Evolutionary conservation across 768 basidiomycete genomes (phyloP).

Genomic region (Gloeopeniophorella convolvens): DNA sequence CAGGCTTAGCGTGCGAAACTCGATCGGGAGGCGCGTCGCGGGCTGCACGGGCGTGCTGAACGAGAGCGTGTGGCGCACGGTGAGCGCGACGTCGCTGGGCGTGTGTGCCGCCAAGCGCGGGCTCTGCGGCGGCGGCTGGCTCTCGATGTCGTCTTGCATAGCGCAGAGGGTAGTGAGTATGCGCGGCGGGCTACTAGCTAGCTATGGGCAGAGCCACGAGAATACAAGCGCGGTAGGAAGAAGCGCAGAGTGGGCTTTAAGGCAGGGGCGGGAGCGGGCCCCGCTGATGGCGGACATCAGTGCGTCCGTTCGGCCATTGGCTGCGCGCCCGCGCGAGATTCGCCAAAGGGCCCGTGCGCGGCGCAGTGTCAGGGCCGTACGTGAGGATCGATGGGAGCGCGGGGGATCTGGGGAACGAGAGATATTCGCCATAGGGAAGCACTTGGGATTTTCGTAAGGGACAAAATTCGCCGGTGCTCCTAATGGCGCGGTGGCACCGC

Average conservation of each 20-base stretch:
- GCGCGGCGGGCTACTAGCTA: background rate
- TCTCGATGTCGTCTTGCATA: slow-evolving; percentile 13
- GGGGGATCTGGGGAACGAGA: background rate
- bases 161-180: background rate
- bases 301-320: slow-evolving; percentile 6
- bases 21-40: slow-evolving; percentile 16
- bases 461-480: too few species aligned
- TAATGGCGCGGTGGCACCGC: too few species aligned
- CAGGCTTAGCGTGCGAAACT: slow-evolving; percentile 20
- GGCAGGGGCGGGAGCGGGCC: too few species aligned
- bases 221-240: background rate
- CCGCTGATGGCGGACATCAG: too few species aligned
- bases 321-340: too few species aligned
- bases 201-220: background rate
- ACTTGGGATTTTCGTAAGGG: too few species aligned
- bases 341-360: too few species aligned
- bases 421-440: background rate
- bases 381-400: too few species aligned
- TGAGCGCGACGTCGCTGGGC: background rate
- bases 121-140: background rate
- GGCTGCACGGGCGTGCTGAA: slow-evolving; percentile 3
- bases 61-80: slow-evolving; percentile 2
- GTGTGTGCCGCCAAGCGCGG: background rate
- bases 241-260: background rate
- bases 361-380: too few species aligned